Base-by-base conservation (phyloP, 129 eudicot genomes). In the Smallanthus sonchifolius region DNA sequence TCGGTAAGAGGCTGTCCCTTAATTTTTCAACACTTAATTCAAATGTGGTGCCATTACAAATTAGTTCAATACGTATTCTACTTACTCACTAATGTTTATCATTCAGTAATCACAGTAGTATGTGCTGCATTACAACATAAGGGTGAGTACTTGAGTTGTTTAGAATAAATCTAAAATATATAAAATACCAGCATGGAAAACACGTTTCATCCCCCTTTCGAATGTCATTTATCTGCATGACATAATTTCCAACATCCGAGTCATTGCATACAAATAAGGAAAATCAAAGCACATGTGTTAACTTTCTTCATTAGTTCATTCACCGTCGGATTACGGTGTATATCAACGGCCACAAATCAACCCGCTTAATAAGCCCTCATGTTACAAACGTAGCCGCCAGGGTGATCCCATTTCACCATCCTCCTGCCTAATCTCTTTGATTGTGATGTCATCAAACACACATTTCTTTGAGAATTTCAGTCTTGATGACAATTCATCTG, bases 271-370 rank as follows among this genome's bases (percentile, higher is more conserved):
- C 15, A 76, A 10, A 48, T 47, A 76, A 67, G 71, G 40, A 35
- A 76, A 40, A 15, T 49, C 37, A 76, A 55, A 10, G 4, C 39
- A 11, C 7, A 32, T 3, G 54, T 42, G 37, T 57, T 6, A 67
- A 67, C 47, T 28, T 40, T 51, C 48, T 54, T 40, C 19, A n/a
- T n/a, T n/a, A n/a, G n/a, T n/a, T n/a, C n/a, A 28, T 42, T 76
- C 7, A 66, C 67, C 83, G 40, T 71, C 32, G 65, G 87, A 83
- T 83, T 65, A 64, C 51, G 69, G 55, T 48, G 40, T 9, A 9
- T 20, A 84, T 84, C 85, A 37, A 80, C 71, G 88, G 74, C 44
- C 78, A 74, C 52, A 34, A 77, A 28, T 83, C 45, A 43, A 69
- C n/a, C 67, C 36, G 7, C 60, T n/a, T 54, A 57, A 10, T 28